phyloP scores from a whole-genome alignment of 768 basidiomycete species.

The Boletus huronensis region DNA sequence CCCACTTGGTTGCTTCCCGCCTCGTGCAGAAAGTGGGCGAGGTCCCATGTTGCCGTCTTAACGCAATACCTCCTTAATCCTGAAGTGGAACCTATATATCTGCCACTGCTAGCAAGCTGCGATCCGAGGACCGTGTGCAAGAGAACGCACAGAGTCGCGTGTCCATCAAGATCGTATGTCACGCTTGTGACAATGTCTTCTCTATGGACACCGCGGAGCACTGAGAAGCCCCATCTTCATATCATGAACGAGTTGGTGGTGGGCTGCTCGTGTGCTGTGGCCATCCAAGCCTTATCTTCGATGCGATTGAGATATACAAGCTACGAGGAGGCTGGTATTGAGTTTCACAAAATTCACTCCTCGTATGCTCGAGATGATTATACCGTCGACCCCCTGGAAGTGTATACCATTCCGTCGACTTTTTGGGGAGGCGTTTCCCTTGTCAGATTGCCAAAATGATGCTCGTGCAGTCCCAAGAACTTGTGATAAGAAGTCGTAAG shows the following conservation, averaged over 20 bases:
- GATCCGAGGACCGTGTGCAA: not conserved
- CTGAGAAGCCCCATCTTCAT: not conserved
- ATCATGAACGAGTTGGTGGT: not conserved
- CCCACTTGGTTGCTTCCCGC: not conserved
- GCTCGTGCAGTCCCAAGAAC: not conserved
- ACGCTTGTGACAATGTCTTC: not conserved
- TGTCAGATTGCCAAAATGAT: not conserved
- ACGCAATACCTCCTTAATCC: not conserved
- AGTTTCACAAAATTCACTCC: no score
- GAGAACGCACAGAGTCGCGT: not conserved
- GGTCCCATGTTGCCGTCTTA: not conserved
- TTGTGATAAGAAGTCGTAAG: not conserved
- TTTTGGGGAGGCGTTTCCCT: not conserved
- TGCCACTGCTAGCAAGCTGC: not conserved
- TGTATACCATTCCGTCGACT: not conserved
- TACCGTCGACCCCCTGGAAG: not conserved
- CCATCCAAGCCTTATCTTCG: not conserved
- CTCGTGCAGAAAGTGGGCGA: not conserved
- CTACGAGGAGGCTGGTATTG: not conserved
- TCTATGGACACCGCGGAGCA: not conserved
- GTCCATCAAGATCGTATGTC: not conserved
- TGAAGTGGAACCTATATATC: not conserved
- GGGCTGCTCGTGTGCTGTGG: not conserved
- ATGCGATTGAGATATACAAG: not conserved
- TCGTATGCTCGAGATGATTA: not conserved